phyloP scores from a whole-genome alignment of 2,329 filamentous ascomycete species.

The Xylaria arbuscula region DNA sequence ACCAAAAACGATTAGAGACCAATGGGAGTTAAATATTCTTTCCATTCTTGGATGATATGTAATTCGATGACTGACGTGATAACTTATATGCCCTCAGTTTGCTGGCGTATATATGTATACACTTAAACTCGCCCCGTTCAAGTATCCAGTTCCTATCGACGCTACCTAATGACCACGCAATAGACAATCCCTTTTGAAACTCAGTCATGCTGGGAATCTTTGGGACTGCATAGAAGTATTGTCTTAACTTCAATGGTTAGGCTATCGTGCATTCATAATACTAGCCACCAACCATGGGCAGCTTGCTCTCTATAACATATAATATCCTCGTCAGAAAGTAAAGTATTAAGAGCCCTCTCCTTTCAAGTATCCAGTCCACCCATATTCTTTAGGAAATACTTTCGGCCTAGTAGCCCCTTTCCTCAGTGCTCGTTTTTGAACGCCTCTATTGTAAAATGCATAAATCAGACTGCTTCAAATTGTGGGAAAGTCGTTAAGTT shows the following conservation, averaged over 20 bases:
- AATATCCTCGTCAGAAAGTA: conserved; percentile 11
- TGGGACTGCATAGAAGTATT: background rate
- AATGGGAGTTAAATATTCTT: too few species aligned
- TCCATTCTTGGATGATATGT: background rate
- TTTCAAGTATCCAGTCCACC: background rate
- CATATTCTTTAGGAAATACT: conserved; percentile 3
- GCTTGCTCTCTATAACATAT: conserved; percentile 18
- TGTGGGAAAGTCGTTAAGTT: conserved; percentile 21
- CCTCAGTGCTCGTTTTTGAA: conserved; percentile 19
- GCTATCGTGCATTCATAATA: conserved; percentile 20
- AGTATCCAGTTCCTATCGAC: background rate
- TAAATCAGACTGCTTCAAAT: conserved; percentile 22
- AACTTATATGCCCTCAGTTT: background rate
- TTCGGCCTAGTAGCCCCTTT: background rate
- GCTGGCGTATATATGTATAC: background rate
- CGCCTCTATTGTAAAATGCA: conserved; percentile 31
- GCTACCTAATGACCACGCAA: background rate
- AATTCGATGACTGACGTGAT: background rate
- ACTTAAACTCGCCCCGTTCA: background rate
- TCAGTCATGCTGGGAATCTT: background rate
- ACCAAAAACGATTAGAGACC: too few species aligned
- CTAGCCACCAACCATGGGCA: background rate
- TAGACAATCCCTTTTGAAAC: background rate
- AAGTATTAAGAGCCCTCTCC: conserved; percentile 12
- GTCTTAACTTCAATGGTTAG: background rate